A percentile compares a stretch with the other conserved stretches of the same genome.
phyloP scores from a whole-genome alignment of 2,329 filamentous ascomycete species.

The Ilyonectria sp. region DNA sequence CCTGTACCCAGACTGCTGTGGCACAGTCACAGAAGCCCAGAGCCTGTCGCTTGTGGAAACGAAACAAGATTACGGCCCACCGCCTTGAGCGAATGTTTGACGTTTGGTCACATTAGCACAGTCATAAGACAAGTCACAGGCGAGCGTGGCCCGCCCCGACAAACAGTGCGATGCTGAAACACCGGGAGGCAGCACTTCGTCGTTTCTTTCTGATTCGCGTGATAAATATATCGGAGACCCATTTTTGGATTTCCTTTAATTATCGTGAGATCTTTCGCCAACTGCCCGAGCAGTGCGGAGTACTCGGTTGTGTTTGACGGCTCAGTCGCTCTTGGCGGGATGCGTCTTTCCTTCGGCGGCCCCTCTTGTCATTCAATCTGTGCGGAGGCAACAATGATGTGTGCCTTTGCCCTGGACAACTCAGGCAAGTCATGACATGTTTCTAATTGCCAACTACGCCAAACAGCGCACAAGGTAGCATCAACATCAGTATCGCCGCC shows the following conservation, averaged over 20 bases:
- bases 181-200: not conserved
- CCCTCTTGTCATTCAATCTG: not conserved
- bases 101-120: constrained; percentile 6
- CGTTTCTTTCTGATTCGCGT: not conserved
- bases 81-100: constrained; percentile 18
- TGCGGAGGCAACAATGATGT: constrained; percentile 3
- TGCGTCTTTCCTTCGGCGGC: constrained; percentile 7
- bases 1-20: constrained; percentile 14
- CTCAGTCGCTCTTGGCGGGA: constrained; percentile 9
- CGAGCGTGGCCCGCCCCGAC: not conserved
- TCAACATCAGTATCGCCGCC: not conserved
- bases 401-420: constrained; percentile 4
- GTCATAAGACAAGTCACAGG: not conserved
- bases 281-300: not conserved
- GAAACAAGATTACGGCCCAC: constrained; percentile 24
- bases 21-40: constrained; percentile 18
- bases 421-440: not conserved
- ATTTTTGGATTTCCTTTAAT: not conserved
- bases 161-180: not conserved
- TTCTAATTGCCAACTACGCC: constrained; percentile 14
- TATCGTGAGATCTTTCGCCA: not conserved
- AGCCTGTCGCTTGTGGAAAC: constrained; percentile 25
- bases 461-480: constrained; percentile 21
- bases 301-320: constrained; percentile 5
- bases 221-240: not conserved